These are phyloP conservation scores for Phaeoacremonium minimum DNA, from an alignment of 2,329 filamentous ascomycete species.

Conservation along the genomic window DNA sequence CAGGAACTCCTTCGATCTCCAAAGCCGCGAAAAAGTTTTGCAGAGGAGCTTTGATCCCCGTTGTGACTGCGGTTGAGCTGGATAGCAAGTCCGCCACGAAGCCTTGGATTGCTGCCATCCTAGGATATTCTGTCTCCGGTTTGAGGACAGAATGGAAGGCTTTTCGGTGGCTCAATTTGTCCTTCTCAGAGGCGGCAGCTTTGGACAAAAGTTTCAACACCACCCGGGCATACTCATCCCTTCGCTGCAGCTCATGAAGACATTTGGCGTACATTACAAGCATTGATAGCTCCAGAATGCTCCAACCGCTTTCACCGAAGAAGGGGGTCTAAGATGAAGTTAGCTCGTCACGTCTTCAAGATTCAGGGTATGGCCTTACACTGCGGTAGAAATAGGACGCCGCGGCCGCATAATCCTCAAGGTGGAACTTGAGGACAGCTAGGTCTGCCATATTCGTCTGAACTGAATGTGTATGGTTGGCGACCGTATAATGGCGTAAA, in stretches of 20 bases:
- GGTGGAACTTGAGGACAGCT: conserved; percentile 75
- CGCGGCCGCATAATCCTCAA: conserved; percentile 69
- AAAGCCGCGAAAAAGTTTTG: conserved; percentile 70
- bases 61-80: conserved; percentile 36
- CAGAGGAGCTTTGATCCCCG: conserved; percentile 65
- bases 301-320: conserved; percentile 77
- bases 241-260: conserved; percentile 69
- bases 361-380: too few species aligned
- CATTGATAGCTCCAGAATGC: conserved; percentile 74
- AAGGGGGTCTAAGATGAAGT: conserved; percentile 76
- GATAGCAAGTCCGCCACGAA: conserved; percentile 42
- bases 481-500: conserved; percentile 76
- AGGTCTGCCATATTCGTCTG: conserved; percentile 79
- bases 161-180: conserved; percentile 35
- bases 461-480: conserved; percentile 72
- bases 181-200: conserved; percentile 51
- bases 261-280: conserved; percentile 82
- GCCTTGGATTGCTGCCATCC: conserved; percentile 37
- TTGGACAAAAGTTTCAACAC: conserved; percentile 72
- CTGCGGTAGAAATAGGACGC: conserved; percentile 72
- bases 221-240: conserved; percentile 75
- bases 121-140: conserved; percentile 19
- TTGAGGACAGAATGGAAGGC: conserved; percentile 22
- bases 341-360: too few species aligned
- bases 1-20: conserved; percentile 62